Evolutionary conservation across 2,329 filamentous ascomycete species (phyloP).

Genomic region (Apiospora hydei): DNA sequence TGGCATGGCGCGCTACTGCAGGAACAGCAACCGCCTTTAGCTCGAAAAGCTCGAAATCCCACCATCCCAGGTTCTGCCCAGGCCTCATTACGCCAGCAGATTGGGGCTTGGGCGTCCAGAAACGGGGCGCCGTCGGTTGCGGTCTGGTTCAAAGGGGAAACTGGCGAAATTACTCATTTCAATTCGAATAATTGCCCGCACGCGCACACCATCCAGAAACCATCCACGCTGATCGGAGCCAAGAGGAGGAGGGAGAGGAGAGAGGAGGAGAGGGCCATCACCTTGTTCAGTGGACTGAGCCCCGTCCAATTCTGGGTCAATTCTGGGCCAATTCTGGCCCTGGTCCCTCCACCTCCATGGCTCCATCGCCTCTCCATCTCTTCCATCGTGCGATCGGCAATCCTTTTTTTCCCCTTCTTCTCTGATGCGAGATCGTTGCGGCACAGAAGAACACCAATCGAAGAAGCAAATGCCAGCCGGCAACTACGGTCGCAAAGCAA

Average conservation of each 20-base stretch:
- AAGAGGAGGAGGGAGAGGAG: not conserved
- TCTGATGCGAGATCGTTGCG: not conserved
- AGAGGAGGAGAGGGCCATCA: not conserved
- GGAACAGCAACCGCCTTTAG: conserved; percentile 13
- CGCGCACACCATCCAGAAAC: not conserved
- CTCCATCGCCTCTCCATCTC: not conserved
- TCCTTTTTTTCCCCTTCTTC: too few species aligned
- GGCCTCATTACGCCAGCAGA: not conserved
- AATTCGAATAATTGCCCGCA: not conserved
- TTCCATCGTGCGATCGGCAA: not conserved
- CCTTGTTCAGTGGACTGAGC: conserved; percentile 13
- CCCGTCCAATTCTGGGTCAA: not conserved
- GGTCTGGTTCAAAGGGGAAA: not conserved
- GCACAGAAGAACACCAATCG: not conserved
- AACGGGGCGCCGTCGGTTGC: conserved; percentile 6
- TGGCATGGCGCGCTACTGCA: conserved; percentile 21
- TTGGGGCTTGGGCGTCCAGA: not conserved
- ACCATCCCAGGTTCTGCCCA: too few species aligned
- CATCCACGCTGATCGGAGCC: conserved; percentile 6
- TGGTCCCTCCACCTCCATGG: not conserved
- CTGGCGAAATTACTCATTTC: conserved; percentile 21
- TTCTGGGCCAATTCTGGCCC: not conserved
- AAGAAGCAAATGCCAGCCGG: not conserved
- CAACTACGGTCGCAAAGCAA: not conserved
- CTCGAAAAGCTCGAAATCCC: not conserved